Conservation (phyloP, 192 early-diverging fungal species). For the Obelidium mucronatum region DNA sequence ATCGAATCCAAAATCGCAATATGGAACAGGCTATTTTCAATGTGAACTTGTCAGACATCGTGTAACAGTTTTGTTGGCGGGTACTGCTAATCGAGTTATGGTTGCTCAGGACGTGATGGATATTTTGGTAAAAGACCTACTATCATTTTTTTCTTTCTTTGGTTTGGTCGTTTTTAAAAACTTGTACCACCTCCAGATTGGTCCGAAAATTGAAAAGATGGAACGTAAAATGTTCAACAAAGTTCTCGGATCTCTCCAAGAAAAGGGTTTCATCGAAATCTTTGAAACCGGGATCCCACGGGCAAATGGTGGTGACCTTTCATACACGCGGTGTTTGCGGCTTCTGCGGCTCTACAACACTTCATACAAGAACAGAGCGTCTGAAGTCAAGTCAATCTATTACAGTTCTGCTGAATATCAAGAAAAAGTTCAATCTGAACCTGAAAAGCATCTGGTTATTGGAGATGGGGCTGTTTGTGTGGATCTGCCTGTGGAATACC, state of each 20-base stretch:
- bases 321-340: conserved; percentile 55
- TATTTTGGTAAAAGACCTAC: conserved; percentile 56
- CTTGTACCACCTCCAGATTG: conserved; percentile 19
- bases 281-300: conserved; percentile 35
- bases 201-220: conserved; percentile 22
- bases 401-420: conserved; percentile 16
- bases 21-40: conserved; percentile 51
- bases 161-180: not conserved
- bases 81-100: conserved; percentile 63
- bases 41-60: conserved; percentile 62
- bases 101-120: conserved; percentile 58
- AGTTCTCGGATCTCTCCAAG: conserved; percentile 51
- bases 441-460: conserved; percentile 42
- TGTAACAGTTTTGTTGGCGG: conserved; percentile 59
- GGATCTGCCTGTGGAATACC: conserved; percentile 69
- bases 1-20: not conserved
- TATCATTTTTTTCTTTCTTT: not conserved
- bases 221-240: conserved; percentile 69
- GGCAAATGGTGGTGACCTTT: conserved; percentile 13
- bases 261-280: conserved; percentile 58
- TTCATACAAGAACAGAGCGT: not conserved
- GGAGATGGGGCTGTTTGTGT: conserved; percentile 58
- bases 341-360: conserved; percentile 51
- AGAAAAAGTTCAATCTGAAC: conserved; percentile 28
- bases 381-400: not conserved